Base-by-base conservation (phyloP, 2,329 filamentous ascomycete genomes). In the Seiridium unicorne region DNA sequence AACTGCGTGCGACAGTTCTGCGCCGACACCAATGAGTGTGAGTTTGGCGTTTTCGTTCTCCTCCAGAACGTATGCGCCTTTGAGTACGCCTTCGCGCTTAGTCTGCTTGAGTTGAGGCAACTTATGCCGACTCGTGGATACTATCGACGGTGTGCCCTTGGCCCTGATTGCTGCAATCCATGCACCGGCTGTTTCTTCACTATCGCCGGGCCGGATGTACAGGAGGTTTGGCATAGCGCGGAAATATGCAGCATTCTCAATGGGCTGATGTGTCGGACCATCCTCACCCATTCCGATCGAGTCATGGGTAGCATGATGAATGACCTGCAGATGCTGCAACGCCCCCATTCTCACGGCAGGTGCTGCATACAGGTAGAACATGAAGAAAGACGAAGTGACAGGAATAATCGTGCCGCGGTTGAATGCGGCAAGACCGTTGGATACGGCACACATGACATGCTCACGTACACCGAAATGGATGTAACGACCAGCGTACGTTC, bases 381-480 rank as follows among this genome's bases (percentile, higher is more conserved):
- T 85, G 72, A 84, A 83, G 72, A 86, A 86, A 1, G 77, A 76
- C 0, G 81, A 79, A 0, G 83, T 85, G 34, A 84, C 72, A 0
- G 83, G 84, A 10, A 86, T 66, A 63, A 85, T 77, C 0, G 81
- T 83, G n/a, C 74, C 77, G 5, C 71, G 77, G 47, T 72, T 72
- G 61, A 74, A 85, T 1, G 86, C 86, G 0, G 86, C 85, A 4
- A 89, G 71, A 1, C 85, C 86, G 67, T 86, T 86, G 5, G 79
- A 79, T 34, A 85, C 81, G 35, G 80, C 72, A 3, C 78, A 79
- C 86, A 89, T 88, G 61, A 83, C 84, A 65, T 87, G 84, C 64
- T 87, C 84, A 4, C 85, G 81, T 58, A 88, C 81, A 44, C 84
- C 85, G 68, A 79, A 87, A 69, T 84, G 84, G 26, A 61, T 61